Conservation (phyloP, 306 rosid species). For the Quercus ilex region DNA sequence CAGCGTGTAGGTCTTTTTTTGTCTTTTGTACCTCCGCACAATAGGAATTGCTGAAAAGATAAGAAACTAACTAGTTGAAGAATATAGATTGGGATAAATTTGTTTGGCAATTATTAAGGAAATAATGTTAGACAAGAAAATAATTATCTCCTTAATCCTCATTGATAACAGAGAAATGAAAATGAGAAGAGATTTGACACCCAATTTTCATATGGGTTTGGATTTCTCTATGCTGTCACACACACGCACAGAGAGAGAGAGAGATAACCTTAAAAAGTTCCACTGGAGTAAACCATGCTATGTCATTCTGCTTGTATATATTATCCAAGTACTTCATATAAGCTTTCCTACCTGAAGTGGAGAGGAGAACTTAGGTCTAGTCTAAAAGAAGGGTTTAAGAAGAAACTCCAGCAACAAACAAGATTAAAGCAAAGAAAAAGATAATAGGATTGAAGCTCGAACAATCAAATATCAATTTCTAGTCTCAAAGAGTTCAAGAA, state of each 20-base stretch:
- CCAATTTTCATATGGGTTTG: conserved; percentile 2
- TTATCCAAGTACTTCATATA: conserved; percentile 77
- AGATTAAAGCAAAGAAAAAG: too few species aligned
- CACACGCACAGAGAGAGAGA: not conserved
- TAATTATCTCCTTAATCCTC: not conserved
- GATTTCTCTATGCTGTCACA: not conserved
- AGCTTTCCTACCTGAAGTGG: conserved; percentile 63
- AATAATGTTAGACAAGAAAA: not conserved
- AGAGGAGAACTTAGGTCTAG: too few species aligned
- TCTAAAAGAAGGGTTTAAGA: too few species aligned
- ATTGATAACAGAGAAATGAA: not conserved
- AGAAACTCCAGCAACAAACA: too few species aligned
- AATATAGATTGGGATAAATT: not conserved
- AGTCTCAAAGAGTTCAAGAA: too few species aligned
- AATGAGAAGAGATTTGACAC: not conserved
- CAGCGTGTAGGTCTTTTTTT: not conserved
- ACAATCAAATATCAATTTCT: too few species aligned
- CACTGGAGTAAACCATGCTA: conserved; percentile 95
- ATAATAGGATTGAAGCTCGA: too few species aligned
- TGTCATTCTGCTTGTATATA: conserved; percentile 71
- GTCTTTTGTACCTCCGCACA: not conserved
- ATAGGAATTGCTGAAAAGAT: not conserved
- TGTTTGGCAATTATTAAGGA: not conserved
- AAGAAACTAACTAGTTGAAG: not conserved
- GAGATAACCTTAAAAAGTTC: conserved; percentile 77